Percentiles rank a stretch among this genome's conserved stretches.
phyloP scores from a whole-genome alignment of 2,329 filamentous ascomycete species.

The Bipolaris sorokiniana region DNA sequence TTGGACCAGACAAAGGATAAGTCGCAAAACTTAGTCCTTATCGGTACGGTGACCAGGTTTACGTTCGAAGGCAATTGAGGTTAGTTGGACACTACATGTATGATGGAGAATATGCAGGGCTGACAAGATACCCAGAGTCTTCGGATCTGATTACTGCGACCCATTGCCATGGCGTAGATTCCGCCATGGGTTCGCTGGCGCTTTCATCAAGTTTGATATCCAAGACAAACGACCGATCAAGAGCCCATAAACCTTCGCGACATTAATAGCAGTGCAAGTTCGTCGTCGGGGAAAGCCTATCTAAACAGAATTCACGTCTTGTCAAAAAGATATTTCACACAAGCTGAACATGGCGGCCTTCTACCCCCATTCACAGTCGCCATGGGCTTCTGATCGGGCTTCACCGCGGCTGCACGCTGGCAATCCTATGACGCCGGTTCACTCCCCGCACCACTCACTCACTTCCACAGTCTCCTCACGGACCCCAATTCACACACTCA shows the following conservation, averaged over 20 bases:
- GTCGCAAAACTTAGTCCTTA: not conserved
- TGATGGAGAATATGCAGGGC: not conserved
- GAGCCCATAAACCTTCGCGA: not conserved
- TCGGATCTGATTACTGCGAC: not conserved
- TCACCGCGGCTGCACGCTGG: conserved; percentile 27
- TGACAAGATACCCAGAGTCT: not conserved
- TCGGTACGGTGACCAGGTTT: not conserved
- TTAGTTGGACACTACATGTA: not conserved
- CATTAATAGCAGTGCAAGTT: conserved; percentile 6
- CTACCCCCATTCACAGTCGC: conserved; percentile 33
- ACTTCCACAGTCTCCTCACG: conserved; percentile 41
- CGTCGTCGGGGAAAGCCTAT: not conserved
- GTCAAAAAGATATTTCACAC: conserved; percentile 1
- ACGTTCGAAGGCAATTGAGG: conserved; percentile 2
- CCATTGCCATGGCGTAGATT: conserved; percentile 14
- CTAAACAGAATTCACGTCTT: not conserved
- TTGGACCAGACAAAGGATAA: not conserved
- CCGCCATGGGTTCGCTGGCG: conserved; percentile 26
- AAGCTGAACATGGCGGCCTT: conserved; percentile 30
- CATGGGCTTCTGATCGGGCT: conserved; percentile 19
- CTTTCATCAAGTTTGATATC: conserved; percentile 13
- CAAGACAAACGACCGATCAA: conserved; percentile 16
- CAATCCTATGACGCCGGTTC: conserved; percentile 42
- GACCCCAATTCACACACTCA: conserved; percentile 43
- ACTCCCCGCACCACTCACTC: conserved; percentile 48